Evolutionary conservation across 148 eudicot species (phyloP), one percentile per base, ranked within the genome.

Genomic region (Vaccinium vitisidaea): DNA sequence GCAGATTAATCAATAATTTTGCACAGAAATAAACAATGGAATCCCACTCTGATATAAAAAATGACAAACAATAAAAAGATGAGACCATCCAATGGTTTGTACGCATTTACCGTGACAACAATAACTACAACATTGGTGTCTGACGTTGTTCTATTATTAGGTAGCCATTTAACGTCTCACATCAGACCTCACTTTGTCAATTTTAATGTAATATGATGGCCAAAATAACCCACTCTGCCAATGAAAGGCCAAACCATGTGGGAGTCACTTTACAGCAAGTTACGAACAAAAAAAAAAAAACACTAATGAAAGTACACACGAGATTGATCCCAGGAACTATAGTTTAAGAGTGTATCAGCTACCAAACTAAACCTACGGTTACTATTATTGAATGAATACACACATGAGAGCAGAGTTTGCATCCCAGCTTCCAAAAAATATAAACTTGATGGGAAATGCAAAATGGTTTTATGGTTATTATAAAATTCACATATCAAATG

Each of bases 61-160:
- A 27, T 77, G 58, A 77, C 14, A 77, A 1, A 56, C 16, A 19
- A 6, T 54, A 18, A 16, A 58, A 80, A 53, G 61, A 53, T 12
- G 58, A 77, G 8, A 77, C 80, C 80, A 75, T 77, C 56, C 58
- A 77, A 77, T 50, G 39, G 59, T 32, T 50, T n/a, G 32, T 77
- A 23, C 32, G 25, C 9, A 3, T 23, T 10, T 23, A 76, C 15
- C 27, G 50, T 12, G 58, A 23, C 52, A 16, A 11, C n/a, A 6
- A 52, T 49, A 23, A 77, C 53, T 77, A 77, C 46, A 50, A 77
- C 1, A 23, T 49, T 77, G 80, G 80, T n/a, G 25, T 49, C 53
- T 11, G 59, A 77, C 27, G 15, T 77, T 49, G 56, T 12, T 50
- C 32, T 25, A 77, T 52, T 25, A 76, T 6, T 8, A n/a, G 55